phyloP scores from a whole-genome alignment of 2,329 filamentous ascomycete species.

The Geosmithia morbida region DNA sequence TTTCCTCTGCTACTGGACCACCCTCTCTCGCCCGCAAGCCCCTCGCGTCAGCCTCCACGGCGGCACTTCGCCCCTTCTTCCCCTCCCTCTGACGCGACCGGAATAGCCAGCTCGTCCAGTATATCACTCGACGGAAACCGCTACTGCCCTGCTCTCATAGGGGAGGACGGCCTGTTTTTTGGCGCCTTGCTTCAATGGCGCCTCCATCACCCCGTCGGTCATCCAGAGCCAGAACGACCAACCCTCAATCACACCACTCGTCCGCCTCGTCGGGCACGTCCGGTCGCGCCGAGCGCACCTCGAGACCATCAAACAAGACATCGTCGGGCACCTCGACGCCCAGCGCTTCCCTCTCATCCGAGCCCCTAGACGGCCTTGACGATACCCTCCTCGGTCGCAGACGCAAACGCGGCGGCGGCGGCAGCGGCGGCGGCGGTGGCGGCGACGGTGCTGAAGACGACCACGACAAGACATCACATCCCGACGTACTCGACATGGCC shows the following conservation, averaged over 20 bases:
- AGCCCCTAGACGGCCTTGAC: conserved; percentile 50
- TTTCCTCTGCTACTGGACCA: not conserved
- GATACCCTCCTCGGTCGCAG: conserved; percentile 63
- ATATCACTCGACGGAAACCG: conserved; percentile 1
- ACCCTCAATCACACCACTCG: conserved; percentile 63
- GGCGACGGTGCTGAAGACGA: conserved; percentile 37
- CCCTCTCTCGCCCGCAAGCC: not conserved
- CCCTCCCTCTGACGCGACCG: not conserved
- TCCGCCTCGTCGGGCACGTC: conserved; percentile 71
- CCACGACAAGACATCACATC: conserved; percentile 25
- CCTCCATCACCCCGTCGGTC: conserved; percentile 67
- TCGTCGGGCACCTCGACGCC: conserved; percentile 65
- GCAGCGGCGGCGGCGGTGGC: too few species aligned
- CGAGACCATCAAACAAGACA: conserved; percentile 57
- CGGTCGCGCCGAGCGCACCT: conserved; percentile 59
- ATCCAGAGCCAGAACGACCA: conserved; percentile 72
- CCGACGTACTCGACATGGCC: conserved; percentile 30
- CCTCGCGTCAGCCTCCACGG: not conserved
- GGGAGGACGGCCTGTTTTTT: conserved; percentile 9
- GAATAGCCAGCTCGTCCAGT: not conserved
- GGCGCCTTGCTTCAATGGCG: conserved; percentile 34
- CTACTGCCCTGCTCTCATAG: conserved; percentile 4
- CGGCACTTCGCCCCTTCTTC: not conserved
- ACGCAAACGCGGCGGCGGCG: conserved; percentile 49
- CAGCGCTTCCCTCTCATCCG: conserved; percentile 57